Evolutionary conservation across 495 filamentous ascomycete genomes (phyloP).

Genomic region (Penicillium silybi): DNA sequence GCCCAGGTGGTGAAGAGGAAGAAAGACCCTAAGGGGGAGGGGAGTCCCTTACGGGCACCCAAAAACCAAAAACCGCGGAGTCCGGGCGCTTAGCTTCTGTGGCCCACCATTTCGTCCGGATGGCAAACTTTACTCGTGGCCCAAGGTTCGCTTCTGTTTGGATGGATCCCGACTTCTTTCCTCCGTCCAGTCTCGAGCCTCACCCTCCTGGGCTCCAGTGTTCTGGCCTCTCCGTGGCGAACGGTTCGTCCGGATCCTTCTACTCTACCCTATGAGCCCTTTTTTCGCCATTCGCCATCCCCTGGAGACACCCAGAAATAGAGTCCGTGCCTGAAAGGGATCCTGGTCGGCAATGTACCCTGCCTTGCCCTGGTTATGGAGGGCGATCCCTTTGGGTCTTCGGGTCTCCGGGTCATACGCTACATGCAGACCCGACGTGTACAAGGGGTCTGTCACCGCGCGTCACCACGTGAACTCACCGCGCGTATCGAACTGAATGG

Average conservation of each 20-base stretch:
- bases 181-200: constrained; percentile 1
- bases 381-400: constrained; percentile 1
- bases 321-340: constrained; percentile 1
- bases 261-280: background rate
- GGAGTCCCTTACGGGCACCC: constrained; percentile 8
- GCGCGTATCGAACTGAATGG: background rate
- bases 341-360: background rate
- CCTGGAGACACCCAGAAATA: background rate
- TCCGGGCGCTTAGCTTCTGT: background rate
- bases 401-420: constrained; percentile 2
- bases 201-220: constrained; percentile 1
- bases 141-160: constrained; percentile 5
- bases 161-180: background rate
- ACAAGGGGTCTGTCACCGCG: background rate
- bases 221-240: constrained; percentile 3
- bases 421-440: constrained; percentile 6
- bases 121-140: background rate
- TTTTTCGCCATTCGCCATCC: background rate
- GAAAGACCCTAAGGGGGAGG: constrained; percentile 9
- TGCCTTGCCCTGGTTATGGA: constrained; percentile 12
- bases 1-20: constrained; percentile 9
- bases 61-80: background rate
- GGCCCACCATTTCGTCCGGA: background rate
- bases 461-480: constrained; percentile 8
- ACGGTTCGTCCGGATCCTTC: constrained; percentile 10